Base-by-base conservation (phyloP, 352 stramenopile genomes). In the Globisporangium acanthophoron region DNA sequence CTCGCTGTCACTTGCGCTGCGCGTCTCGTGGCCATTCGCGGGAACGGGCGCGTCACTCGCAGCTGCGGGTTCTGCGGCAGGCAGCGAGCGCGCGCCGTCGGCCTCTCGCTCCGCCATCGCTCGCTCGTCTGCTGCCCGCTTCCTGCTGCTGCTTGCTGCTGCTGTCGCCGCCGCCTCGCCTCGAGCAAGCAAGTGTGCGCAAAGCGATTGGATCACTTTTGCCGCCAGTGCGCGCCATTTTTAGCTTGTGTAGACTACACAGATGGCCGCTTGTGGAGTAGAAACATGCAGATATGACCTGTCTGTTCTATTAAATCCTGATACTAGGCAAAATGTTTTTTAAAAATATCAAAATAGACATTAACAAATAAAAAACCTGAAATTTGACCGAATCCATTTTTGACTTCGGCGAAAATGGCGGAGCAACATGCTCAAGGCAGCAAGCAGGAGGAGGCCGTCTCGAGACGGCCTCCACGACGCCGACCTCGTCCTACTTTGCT, bases 211-310 rank as follows among this genome's bases (percentile, higher is more conserved):
- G 41, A 47, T 47, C 41, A 47, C 41, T 47, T 47, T 46, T 47
- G 39, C 50, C 18, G 31, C 47, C 29, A 43, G 9, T 58, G 27
- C 53, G 53, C 53, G 53, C 53, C 53, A 58, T 58, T 58, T 58
- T 58, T 58, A 33, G 53, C 40, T 41, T 11, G 5, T 20, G 20
- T 8, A 35, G 11, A 13, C 29, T 47, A 47, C 16, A 12, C 9
- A 21, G 20, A 5, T 47, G 41, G 8, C 3, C 18, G 16, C 16
- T 8, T 1, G n/a, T 21, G 41, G n/a, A 4, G 9, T 9, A 33
- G 27, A 50, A 50, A 29, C 5, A n/a, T 11, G 21, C n/a, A 18
- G 9, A 50, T 18, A n/a, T 3, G 27, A 12, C 3, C 16, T 9
- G 5, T 11, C 6, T 37, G 33, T 11, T 37, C 9, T n/a, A n/a